phyloP scores from a whole-genome alignment of 2,329 filamentous ascomycete species.

The Alternaria rosae region DNA sequence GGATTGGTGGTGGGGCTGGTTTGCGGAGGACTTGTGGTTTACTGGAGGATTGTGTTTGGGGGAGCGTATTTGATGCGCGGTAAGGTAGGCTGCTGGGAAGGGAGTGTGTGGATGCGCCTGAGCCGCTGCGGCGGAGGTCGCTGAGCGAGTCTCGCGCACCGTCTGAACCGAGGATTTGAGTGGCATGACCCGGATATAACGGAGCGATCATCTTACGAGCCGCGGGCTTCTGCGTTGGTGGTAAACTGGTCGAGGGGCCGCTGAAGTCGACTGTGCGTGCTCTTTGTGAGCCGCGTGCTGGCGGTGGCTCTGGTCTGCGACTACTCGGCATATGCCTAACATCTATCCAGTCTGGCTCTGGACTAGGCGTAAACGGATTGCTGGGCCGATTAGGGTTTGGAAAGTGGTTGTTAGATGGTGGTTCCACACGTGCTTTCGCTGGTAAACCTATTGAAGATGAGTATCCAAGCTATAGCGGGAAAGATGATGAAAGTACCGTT shows the following conservation, averaged over 20 bases:
- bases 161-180: conserved; percentile 32
- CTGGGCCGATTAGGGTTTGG: conserved; percentile 77
- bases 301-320: conserved; percentile 41
- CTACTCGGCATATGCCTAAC: conserved; percentile 39
- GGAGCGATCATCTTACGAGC: conserved; percentile 45
- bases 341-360: conserved; percentile 84
- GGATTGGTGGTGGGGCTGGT: conserved; percentile 43
- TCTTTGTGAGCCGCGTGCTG: conserved; percentile 39
- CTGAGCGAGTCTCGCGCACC: conserved; percentile 24
- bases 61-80: conserved; percentile 17
- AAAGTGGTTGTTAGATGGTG: conserved; percentile 68
- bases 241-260: conserved; percentile 32
- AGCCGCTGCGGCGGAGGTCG: conserved; percentile 33
- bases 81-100: conserved; percentile 31
- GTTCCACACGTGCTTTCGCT: conserved; percentile 74
- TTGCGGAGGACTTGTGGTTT: conserved; percentile 42
- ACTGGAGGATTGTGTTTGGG: conserved; percentile 14
- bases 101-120: conserved; percentile 41
- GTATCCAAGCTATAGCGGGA: conserved; percentile 29
- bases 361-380: conserved; percentile 79
- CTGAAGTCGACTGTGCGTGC: conserved; percentile 43
- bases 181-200: conserved; percentile 31
- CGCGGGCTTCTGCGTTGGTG: conserved; percentile 22
- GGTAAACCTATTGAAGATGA: conserved; percentile 64
- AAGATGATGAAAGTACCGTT: conserved; percentile 66